Evolutionary conservation across 345 rosid species (phyloP).

Genomic region (Isatis tinctoria): DNA sequence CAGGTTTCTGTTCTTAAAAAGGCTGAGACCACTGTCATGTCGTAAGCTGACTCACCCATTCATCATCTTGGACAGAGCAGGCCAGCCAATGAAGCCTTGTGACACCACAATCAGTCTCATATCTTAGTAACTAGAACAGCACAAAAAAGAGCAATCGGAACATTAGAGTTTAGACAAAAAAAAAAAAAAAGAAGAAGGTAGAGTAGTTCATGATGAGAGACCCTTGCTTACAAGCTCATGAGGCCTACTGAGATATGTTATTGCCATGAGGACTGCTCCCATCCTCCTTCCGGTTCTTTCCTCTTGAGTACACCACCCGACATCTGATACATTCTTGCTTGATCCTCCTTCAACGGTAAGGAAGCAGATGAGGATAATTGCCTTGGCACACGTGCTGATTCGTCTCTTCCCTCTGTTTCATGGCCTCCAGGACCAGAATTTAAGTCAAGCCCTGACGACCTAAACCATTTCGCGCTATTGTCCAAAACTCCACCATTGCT

Average conservation of each 20-base stretch:
- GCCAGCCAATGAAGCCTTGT: too few relatives aligned
- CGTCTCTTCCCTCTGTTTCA: slow-evolving; percentile 73
- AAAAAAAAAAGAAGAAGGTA: not conserved
- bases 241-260: slow-evolving; percentile 33
- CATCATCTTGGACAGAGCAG: too few relatives aligned
- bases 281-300: slow-evolving; percentile 90
- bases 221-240: slow-evolving; percentile 18
- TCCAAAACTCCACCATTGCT: slow-evolving; percentile 37
- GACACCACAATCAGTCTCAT: not conserved
- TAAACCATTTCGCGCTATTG: slow-evolving; percentile 59
- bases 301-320: slow-evolving; percentile 62
- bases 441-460: slow-evolving; percentile 61
- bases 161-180: not conserved
- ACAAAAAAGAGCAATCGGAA: not conserved
- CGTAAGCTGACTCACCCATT: too few relatives aligned
- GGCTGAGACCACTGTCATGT: too few relatives aligned
- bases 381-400: slow-evolving; percentile 40
- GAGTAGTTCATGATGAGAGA: not conserved
- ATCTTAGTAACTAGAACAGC: not conserved
- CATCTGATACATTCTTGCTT: slow-evolving; percentile 66
- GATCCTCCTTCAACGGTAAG: slow-evolving; percentile 59
- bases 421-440: slow-evolving; percentile 77
- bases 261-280: slow-evolving; percentile 91
- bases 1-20: too few relatives aligned
- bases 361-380: slow-evolving; percentile 50